Evolutionary conservation across 2,329 filamentous ascomycete genomes (phyloP), one percentile per base, ranked within the genome.

Genomic region (Fusarium compactum): DNA sequence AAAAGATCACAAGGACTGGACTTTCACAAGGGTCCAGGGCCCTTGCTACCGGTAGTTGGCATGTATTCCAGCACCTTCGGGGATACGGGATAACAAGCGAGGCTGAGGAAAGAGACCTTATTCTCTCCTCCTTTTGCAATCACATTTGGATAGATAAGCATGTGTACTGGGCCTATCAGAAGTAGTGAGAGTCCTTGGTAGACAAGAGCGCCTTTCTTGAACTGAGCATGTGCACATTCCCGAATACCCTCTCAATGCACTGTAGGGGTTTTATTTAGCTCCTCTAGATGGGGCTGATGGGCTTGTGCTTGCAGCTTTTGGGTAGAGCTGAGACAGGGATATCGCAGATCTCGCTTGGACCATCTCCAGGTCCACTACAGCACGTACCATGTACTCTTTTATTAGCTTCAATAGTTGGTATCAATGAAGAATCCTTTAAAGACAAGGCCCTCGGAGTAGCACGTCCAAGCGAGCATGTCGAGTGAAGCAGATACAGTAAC

Each of bases 1-100:
- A 41, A 41, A 24, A 20, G 50, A 40, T 60, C 68, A 71, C 61
- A 50, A 60, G 58, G 55, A 32, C 32, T 25, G 18, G 34, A 38
- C 34, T 38, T 11, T 12, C 20, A 20, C 53, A 48, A 53, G 40
- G 25, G 54, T 59, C 55, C 50, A 63, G 66, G 62, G 34, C 24
- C 45, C 48, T 32, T 22, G 44, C 18, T 41, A 45, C 30, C 53
- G 56, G 62, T 69, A 62, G 56, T 61, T 66, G 43, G 24, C 11
- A 52, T 41, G 32, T 41, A 24, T 30, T 67, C 52, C 66, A 52
- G 22, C 40, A 34, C 24, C 34, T 27, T 52, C 50, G 50, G 41
- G 41, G 41, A 51, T 22, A 24, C 47, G 47, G 29, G 47, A 40
- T 22, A 52, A 27, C 18, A 52, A 52, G 40, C 18, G 14, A 52